Evolutionary conservation across 305 asterid genomes (phyloP).

Genomic region (Fraxinus baroniana): DNA sequence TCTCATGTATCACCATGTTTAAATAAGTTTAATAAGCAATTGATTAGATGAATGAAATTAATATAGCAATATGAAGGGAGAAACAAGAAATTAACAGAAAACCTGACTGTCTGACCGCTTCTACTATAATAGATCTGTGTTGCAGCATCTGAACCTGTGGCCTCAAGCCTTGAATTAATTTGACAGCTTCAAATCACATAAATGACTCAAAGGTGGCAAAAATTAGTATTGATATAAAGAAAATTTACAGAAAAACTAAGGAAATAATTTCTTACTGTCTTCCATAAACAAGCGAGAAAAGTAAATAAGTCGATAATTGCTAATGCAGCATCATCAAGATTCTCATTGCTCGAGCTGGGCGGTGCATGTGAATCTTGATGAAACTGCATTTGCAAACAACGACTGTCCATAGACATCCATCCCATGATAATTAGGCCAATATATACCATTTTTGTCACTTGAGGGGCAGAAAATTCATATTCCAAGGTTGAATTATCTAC

Average conservation of each 20-base stretch:
- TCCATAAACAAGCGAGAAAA: background rate
- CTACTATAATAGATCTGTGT: background rate
- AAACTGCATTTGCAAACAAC: background rate
- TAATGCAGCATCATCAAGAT: background rate
- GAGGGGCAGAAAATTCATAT: background rate
- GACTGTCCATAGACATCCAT: background rate
- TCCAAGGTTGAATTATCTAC: background rate
- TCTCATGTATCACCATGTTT: too few relatives aligned
- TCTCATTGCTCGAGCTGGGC: background rate
- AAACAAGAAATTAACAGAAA: background rate
- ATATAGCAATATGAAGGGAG: background rate
- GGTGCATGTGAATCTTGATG: background rate
- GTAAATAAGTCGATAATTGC: background rate
- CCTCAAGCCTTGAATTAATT: background rate
- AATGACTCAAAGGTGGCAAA: background rate
- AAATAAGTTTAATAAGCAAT: background rate
- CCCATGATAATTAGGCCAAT: background rate
- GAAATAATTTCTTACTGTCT: background rate
- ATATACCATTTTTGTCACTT: background rate
- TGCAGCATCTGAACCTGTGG: background rate
- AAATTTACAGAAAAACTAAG: background rate
- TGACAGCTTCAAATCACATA: background rate
- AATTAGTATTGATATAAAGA: background rate
- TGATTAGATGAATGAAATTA: background rate
- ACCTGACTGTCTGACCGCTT: background rate